Conservation (phyloP, 73 alveolate genomes). For the Paramecium biaurelia region DNA sequence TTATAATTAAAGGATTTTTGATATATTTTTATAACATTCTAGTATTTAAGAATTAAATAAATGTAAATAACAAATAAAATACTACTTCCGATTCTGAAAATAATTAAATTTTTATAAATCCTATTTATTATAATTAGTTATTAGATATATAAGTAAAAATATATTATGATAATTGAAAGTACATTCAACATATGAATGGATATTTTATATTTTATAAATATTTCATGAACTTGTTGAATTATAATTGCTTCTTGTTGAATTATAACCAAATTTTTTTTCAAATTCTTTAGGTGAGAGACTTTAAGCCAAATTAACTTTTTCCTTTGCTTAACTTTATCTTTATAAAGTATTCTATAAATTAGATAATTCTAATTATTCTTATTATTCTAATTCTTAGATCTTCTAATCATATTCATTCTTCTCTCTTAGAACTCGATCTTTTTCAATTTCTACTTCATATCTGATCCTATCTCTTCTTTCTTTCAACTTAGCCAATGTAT, state of each 20-base stretch:
- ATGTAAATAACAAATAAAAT: no score
- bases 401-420: not conserved
- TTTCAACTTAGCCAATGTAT: not conserved
- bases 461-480: conserved; percentile 15
- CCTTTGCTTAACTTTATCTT: conserved; percentile 11
- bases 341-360: not conserved
- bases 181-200: not conserved
- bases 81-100: no score
- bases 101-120: no score
- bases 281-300: conserved; percentile 21
- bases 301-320: not conserved
- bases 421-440: conserved; percentile 27
- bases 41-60: not conserved
- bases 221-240: not conserved
- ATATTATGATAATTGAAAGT: not conserved
- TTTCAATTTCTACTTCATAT: not conserved
- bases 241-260: not conserved
- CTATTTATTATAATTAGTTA: no score
- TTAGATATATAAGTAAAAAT: no score
- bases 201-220: not conserved
- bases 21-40: no score
- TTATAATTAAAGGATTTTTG: not conserved
- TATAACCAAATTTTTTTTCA: not conserved
- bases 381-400: not conserved
- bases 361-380: not conserved